Percentiles rank a stretch among this genome's conserved stretches.
These are phyloP conservation scores for Pythium sukuiense DNA, from an alignment of 352 stramenopile genomes.

Conservation along the genomic window DNA sequence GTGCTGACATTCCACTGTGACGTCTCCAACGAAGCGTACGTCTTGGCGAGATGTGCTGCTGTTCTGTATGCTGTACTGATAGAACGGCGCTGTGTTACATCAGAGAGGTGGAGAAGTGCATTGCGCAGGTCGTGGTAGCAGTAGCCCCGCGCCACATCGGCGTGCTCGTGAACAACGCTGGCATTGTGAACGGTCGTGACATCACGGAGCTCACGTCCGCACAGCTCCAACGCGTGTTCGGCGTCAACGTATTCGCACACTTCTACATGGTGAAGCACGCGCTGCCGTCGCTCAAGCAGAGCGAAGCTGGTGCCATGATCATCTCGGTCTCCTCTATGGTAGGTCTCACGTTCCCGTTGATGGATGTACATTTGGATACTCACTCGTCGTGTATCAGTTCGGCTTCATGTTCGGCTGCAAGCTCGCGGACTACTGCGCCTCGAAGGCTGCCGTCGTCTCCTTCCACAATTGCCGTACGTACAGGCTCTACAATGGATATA, in stretches of 20 bases:
- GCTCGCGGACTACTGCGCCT: constrained; percentile 73
- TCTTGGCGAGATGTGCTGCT: background rate
- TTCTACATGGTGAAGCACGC: constrained; percentile 31
- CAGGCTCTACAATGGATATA: background rate
- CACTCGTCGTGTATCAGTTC: background rate
- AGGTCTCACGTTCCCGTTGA: background rate
- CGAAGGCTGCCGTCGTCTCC: constrained; percentile 64
- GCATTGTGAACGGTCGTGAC: constrained; percentile 29
- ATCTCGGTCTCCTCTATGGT: constrained; percentile 36
- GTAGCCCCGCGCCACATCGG: constrained; percentile 23
- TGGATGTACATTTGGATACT: too few species aligned
- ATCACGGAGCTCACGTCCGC: constrained; percentile 24
- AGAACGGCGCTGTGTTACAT: background rate
- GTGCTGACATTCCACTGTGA: constrained; percentile 29
- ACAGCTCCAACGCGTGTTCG: constrained; percentile 30
- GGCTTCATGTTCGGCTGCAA: constrained; percentile 5
- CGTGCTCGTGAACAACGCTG: constrained; percentile 38
- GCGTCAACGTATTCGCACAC: constrained; percentile 38
- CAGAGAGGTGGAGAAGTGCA: constrained; percentile 24
- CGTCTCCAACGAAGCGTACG: constrained; percentile 27
- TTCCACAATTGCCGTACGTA: constrained; percentile 68
- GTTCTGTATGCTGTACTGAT: background rate
- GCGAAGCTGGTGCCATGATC: constrained; percentile 23
- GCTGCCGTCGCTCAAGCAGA: constrained; percentile 30
- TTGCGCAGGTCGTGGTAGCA: constrained; percentile 15